These are phyloP conservation scores for Auricularia sp. DNA, from an alignment of 768 basidiomycete genomes.

Conservation along the genomic window DNA sequence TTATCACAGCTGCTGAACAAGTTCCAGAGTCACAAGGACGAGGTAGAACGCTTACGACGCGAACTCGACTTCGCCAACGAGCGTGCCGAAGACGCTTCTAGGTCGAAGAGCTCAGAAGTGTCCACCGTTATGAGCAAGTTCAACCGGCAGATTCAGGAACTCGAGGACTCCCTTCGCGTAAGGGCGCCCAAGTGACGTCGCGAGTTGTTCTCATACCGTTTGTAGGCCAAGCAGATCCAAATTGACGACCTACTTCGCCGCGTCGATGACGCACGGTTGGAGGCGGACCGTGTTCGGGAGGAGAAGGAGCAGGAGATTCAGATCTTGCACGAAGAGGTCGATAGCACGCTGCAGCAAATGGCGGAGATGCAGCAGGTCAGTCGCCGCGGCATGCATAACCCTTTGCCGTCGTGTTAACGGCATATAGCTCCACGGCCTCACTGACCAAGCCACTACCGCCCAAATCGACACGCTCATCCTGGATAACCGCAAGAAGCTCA, in stretches of 20 bases:
- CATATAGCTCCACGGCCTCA: conserved; percentile 64
- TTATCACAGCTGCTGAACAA: background rate
- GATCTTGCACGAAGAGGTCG: conserved; percentile 93
- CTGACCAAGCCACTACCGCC: conserved; percentile 86
- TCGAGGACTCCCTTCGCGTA: conserved; percentile 92
- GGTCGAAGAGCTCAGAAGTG: conserved; percentile 89
- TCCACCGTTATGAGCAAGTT: conserved; percentile 82
- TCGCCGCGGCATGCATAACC: conserved; percentile 5
- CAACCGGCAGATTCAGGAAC: conserved; percentile 88
- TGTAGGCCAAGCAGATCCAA: conserved; percentile 86
- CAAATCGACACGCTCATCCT: conserved; percentile 95
- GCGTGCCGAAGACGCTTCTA: conserved; percentile 87
- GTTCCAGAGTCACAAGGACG: conserved; percentile 78
- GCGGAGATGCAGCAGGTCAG: conserved; percentile 75
- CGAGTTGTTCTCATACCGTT: background rate
- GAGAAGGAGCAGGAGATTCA: conserved; percentile 97
- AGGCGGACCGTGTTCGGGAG: conserved; percentile 74
- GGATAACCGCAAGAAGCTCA: conserved; percentile 95
- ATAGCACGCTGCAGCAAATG: conserved; percentile 78
- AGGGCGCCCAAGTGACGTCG: conserved; percentile 14
- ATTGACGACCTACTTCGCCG: conserved; percentile 86
- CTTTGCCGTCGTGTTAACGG: background rate
- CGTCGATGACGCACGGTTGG: conserved; percentile 60
- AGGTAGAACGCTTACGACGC: conserved; percentile 81
- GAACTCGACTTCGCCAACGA: conserved; percentile 94